Conservation (phyloP, 495 filamentous ascomycete genomes). For the Entonaema liquescens region DNA sequence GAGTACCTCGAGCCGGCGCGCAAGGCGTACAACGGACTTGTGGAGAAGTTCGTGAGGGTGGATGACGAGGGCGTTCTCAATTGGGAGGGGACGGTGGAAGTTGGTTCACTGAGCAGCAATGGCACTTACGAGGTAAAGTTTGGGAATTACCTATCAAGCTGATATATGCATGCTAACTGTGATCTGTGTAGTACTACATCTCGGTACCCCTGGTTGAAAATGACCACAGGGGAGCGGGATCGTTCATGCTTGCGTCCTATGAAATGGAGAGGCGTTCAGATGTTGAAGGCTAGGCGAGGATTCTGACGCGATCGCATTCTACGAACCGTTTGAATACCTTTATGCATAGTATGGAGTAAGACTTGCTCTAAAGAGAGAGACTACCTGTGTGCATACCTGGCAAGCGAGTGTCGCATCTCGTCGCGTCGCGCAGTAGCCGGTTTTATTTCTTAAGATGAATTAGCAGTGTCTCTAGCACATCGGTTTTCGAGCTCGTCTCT, state of each 20-base stretch:
- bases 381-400: too few relatives aligned
- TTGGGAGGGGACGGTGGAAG: slow-evolving; percentile 64
- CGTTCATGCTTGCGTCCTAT: slow-evolving; percentile 59
- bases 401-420: too few relatives aligned
- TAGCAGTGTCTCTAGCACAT: too few relatives aligned
- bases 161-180: slow-evolving; percentile 45
- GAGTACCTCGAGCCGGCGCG: slow-evolving; percentile 47
- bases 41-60: slow-evolving; percentile 53
- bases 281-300: neutral
- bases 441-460: too few relatives aligned
- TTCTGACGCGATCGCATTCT: too few relatives aligned
- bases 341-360: too few relatives aligned
- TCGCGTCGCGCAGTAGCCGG: too few relatives aligned
- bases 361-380: too few relatives aligned
- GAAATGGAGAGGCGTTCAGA: slow-evolving; percentile 51
- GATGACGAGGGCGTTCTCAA: slow-evolving; percentile 56
- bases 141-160: neutral
- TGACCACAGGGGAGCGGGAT: slow-evolving; percentile 57
- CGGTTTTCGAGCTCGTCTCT: too few relatives aligned
- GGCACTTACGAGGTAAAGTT: slow-evolving; percentile 56
- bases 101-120: slow-evolving; percentile 62
- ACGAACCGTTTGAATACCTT: too few relatives aligned
- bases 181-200: slow-evolving; percentile 56
- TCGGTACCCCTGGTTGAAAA: slow-evolving; percentile 55
- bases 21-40: slow-evolving; percentile 54